Conservation (phyloP, 495 filamentous ascomycete species). For the Schizothecium vesticola region DNA sequence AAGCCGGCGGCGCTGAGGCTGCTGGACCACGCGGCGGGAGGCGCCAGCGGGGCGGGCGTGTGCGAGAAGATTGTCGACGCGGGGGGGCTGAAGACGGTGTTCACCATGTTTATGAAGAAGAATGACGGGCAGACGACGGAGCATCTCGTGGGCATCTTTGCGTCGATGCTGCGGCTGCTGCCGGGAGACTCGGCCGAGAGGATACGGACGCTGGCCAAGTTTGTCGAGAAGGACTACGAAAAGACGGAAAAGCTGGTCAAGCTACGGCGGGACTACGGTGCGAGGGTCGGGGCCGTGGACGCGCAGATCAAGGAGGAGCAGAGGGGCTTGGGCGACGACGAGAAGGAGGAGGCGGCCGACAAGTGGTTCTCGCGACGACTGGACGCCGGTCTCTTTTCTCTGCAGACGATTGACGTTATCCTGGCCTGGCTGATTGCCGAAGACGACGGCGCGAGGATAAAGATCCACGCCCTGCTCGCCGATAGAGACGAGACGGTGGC, state of each 20-base stretch:
- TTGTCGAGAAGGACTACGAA: constrained; percentile 90
- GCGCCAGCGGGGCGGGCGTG: constrained; percentile 47
- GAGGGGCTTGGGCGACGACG: constrained; percentile 49
- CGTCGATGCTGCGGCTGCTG: constrained; percentile 72
- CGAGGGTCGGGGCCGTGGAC: constrained; percentile 61
- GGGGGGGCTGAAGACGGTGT: constrained; percentile 77
- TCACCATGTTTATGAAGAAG: constrained; percentile 88
- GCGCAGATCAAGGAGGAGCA: constrained; percentile 57
- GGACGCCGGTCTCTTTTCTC: constrained; percentile 78
- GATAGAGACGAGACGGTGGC: constrained; percentile 61
- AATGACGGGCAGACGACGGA: constrained; percentile 66
- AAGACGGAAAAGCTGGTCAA: constrained; percentile 67
- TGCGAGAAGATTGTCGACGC: constrained; percentile 75
- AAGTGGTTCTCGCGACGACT: constrained; percentile 82
- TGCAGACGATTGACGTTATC: constrained; percentile 84
- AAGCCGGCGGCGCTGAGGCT: constrained; percentile 71
- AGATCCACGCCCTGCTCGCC: constrained; percentile 57
- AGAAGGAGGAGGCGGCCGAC: constrained; percentile 49
- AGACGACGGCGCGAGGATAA: constrained; percentile 70
- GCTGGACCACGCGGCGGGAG: constrained; percentile 76
- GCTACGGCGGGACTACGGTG: constrained; percentile 65
- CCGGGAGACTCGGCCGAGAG: constrained; percentile 73
- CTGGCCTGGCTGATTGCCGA: constrained; percentile 91
- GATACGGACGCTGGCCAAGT: constrained; percentile 85
- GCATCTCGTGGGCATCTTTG: constrained; percentile 85